Conservation (phyloP, 1,284 basidiomycete species). For the Boletus holoroseus region DNA sequence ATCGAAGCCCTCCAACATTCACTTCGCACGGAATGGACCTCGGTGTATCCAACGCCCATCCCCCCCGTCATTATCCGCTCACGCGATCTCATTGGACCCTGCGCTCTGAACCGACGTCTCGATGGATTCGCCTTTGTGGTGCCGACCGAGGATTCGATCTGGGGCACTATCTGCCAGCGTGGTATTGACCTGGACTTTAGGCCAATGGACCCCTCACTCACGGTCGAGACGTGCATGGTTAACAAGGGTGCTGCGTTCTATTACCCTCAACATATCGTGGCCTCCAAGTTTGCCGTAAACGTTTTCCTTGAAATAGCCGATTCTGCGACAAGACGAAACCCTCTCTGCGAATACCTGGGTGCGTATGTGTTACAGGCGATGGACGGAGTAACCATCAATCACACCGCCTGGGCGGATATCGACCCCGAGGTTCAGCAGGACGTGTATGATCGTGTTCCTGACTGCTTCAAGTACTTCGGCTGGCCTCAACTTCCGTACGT, state of each 20-base stretch:
- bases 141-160: slow-evolving; percentile 18
- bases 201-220: not conserved
- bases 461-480: not conserved
- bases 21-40: slow-evolving; percentile 9
- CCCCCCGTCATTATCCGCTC: slow-evolving; percentile 18
- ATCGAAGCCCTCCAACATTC: slow-evolving; percentile 11
- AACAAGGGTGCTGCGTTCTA: slow-evolving; percentile 10
- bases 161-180: slow-evolving; percentile 10
- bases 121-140: slow-evolving; percentile 10
- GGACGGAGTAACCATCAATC: not conserved
- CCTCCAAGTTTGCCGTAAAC: slow-evolving; percentile 27
- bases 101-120: not conserved
- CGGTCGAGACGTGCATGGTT: not conserved
- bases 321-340: not conserved
- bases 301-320: slow-evolving; percentile 20
- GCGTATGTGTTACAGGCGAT: slow-evolving; percentile 19
- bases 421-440: slow-evolving; percentile 4
- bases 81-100: slow-evolving; percentile 15
- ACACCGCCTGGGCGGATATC: slow-evolving; percentile 11
- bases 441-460: slow-evolving; percentile 5
- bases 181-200: slow-evolving; percentile 12
- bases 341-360: slow-evolving; percentile 23
- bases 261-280: slow-evolving; percentile 17
- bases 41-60: slow-evolving; percentile 18
- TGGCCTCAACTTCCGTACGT: slow-evolving; percentile 14